A percentile compares a stretch with the other conserved stretches of the same genome.
These are phyloP conservation scores for Ceratobasidium sp. DNA, from an alignment of 1,284 basidiomycete species.

Conservation along the genomic window DNA sequence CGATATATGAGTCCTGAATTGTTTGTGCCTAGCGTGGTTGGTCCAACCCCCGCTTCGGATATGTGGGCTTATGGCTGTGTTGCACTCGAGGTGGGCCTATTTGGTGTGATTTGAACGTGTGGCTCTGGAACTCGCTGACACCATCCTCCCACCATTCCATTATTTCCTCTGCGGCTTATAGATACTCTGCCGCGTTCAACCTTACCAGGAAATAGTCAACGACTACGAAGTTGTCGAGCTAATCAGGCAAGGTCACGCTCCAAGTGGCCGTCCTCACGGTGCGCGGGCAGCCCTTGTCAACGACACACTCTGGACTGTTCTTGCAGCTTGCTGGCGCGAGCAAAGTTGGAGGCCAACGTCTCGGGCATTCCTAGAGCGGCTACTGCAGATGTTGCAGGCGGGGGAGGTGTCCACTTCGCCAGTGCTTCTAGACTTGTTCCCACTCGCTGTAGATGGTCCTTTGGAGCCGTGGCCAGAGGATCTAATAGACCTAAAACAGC, in stretches of 20 bases:
- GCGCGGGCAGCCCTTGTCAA: constrained; percentile 15
- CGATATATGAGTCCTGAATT: constrained; percentile 40
- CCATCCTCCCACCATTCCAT: neutral
- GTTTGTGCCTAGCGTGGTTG: neutral
- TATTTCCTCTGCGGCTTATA: neutral
- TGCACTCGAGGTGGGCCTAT: constrained; percentile 23
- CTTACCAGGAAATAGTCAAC: constrained; percentile 10
- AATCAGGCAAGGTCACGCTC: constrained; percentile 21
- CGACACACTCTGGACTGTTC: constrained; percentile 22
- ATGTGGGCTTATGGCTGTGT: constrained; percentile 40
- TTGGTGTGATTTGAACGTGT: too few species aligned
- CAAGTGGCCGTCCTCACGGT: constrained; percentile 33
- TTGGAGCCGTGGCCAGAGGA: constrained; percentile 12
- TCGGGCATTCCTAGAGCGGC: constrained; percentile 11
- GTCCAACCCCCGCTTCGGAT: constrained; percentile 29
- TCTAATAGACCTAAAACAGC: neutral
- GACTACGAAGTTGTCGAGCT: constrained; percentile 7
- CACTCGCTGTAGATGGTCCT: neutral
- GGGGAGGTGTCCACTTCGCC: constrained; percentile 27
- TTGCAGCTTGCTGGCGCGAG: constrained; percentile 23
- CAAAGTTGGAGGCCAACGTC: constrained; percentile 34
- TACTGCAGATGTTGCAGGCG: constrained; percentile 20
- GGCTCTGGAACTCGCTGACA: too few species aligned
- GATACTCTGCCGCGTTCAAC: constrained; percentile 36
- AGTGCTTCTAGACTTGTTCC: neutral